Evolutionary conservation across 805 yeast genomes (phyloP), one percentile per base, ranked within the genome.

Genomic region (Candida silvatica): DNA sequence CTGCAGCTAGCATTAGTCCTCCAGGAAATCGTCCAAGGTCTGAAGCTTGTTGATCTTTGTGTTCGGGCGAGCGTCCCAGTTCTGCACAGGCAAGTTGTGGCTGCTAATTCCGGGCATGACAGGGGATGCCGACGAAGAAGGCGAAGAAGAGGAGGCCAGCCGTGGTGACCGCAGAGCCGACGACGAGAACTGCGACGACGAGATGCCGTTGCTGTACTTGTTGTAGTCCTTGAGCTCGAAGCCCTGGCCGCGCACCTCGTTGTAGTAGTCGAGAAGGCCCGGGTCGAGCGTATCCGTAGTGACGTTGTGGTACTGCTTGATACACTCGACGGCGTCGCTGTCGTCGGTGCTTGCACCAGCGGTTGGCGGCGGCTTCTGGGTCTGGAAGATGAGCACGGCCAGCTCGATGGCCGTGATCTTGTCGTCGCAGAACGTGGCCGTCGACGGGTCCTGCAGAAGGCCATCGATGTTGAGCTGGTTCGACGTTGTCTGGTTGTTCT

Each of bases 1-100:
- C n/a, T n/a, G n/a, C n/a, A n/a, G n/a, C n/a, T n/a, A n/a, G n/a
- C n/a, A n/a, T n/a, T n/a, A n/a, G n/a, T n/a, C n/a, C n/a, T n/a
- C n/a, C n/a, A n/a, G n/a, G 53, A 88, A 88, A 41, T 88, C 97
- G 49, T 88, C 97, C 38, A 88, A 59, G 38, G 88, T 81, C 53
- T 85, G 94, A 26, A 82, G 56, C 39, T 73, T 70, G 47, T 75
- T 79, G 36, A 62, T 66, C 42, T 56, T 61, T 9, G 25, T 29
- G 20, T 33, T 33, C 5, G 25, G 7, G n/a, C 15, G 32, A 17
- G 19, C 7, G n/a, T 28, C n/a, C 31, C n/a, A 6, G 6, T 6
- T 6, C n/a, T 11, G 6, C 8, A 8, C 14, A 27, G 8, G 29
- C 8, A 17, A 8, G 14, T n/a, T 8, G 7, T 8, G 14, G 7